phyloP scores from a whole-genome alignment of 1,284 basidiomycete genomes.

The Sporisorium scitamineum region DNA sequence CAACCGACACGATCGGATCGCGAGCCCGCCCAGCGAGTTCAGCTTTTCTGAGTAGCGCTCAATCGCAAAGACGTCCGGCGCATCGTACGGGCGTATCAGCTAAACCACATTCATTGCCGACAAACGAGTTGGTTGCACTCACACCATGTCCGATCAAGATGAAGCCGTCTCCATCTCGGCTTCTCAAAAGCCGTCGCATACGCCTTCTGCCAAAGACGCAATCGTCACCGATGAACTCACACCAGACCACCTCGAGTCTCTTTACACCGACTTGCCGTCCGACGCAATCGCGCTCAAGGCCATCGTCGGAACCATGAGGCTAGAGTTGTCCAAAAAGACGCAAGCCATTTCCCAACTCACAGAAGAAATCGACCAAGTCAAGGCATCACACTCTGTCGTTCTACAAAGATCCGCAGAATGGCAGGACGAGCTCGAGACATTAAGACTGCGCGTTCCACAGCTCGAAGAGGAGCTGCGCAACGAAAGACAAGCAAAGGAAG shows the following conservation, averaged over 20 bases:
- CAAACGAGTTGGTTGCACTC: neutral
- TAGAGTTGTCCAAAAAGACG: constrained; percentile 45
- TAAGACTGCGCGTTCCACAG: constrained; percentile 33
- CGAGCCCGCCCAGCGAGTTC: neutral
- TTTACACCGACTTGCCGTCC: constrained; percentile 44
- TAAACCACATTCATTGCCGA: no score
- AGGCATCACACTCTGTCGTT: constrained; percentile 52
- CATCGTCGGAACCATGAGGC: constrained; percentile 52
- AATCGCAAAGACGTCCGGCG: neutral
- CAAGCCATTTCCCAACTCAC: constrained; percentile 35
- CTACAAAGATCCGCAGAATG: constrained; percentile 56
- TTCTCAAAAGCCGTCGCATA: constrained; percentile 30
- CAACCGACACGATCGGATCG: neutral
- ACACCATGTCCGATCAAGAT: constrained; percentile 36
- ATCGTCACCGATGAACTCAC: constrained; percentile 23
- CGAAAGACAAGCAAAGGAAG: constrained; percentile 51
- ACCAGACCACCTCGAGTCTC: constrained; percentile 47
- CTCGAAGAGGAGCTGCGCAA: constrained; percentile 30
- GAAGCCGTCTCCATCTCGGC: constrained; percentile 29
- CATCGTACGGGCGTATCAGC: neutral
- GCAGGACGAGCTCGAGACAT: constrained; percentile 59
- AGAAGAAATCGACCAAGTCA: constrained; percentile 51
- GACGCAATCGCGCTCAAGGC: constrained; percentile 53
- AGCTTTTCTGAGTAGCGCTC: neutral
- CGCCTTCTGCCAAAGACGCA: constrained; percentile 15